These are phyloP conservation scores for Didymella pinodella DNA, from an alignment of 2,329 filamentous ascomycete genomes.

Conservation along the genomic window DNA sequence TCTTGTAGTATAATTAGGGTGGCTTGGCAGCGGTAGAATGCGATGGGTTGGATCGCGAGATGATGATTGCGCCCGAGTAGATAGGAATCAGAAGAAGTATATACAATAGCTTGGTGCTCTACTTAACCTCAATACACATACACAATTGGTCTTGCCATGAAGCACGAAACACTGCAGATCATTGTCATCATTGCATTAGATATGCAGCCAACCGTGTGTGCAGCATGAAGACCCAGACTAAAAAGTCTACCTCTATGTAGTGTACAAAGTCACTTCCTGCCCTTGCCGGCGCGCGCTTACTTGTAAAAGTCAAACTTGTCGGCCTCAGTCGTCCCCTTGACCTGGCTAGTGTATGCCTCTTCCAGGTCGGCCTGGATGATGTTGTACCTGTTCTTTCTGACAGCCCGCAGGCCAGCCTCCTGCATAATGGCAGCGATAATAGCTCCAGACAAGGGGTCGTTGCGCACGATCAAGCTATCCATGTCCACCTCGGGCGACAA, in stretches of 20 bases:
- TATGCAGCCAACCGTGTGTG: slow-evolving; percentile 9
- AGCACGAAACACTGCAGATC: not conserved
- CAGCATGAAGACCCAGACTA: slow-evolving; percentile 13
- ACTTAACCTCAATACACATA: too few species aligned
- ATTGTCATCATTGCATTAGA: slow-evolving; percentile 20
- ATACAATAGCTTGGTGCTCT: not conserved
- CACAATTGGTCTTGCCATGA: too few species aligned
- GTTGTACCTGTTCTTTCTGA: slow-evolving; percentile 98
- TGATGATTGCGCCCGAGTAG: not conserved
- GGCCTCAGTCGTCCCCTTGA: slow-evolving; percentile 80
- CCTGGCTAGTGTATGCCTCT: slow-evolving; percentile 95
- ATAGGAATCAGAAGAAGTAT: not conserved
- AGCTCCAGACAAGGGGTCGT: slow-evolving; percentile 92
- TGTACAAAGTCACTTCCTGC: slow-evolving; percentile 29
- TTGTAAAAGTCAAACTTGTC: slow-evolving; percentile 77
- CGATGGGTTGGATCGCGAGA: not conserved
- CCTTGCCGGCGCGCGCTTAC: slow-evolving; percentile 27
- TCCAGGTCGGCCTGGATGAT: slow-evolving; percentile 98
- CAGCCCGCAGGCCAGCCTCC: slow-evolving; percentile 91
- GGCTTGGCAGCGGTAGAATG: not conserved
- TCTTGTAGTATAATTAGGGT: slow-evolving; percentile 2
- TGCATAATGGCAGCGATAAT: slow-evolving; percentile 99
- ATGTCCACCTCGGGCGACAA: slow-evolving; percentile 95
- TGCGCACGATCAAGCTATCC: slow-evolving; percentile 94
- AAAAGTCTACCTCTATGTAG: slow-evolving; percentile 29